A percentile compares a stretch with the other conserved stretches of the same genome.
Conservation (phyloP, 768 basidiomycete genomes). For the Polyporus arcularius region DNA sequence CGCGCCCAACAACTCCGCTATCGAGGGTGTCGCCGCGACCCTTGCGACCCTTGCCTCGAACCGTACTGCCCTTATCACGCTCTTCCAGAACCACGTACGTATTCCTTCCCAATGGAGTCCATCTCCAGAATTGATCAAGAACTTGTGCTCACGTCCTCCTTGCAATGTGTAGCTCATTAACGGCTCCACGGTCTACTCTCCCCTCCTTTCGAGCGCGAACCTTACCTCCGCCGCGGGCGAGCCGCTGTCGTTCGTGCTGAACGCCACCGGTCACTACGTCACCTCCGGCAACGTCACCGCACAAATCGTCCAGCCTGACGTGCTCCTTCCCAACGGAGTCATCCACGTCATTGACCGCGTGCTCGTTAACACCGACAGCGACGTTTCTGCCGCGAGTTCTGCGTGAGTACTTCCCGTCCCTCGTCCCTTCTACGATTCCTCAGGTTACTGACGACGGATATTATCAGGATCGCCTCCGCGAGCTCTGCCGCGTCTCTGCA, state of each 20-base stretch:
- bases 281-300: slow-evolving; percentile 48
- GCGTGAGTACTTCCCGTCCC: slow-evolving; percentile 44
- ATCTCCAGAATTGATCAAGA: neutral
- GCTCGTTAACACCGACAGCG: slow-evolving; percentile 44
- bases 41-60: slow-evolving; percentile 44
- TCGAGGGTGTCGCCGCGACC: slow-evolving; percentile 26
- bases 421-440: neutral
- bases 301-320: slow-evolving; percentile 56
- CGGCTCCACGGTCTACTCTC: slow-evolving; percentile 66
- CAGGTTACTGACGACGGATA: neutral
- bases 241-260: slow-evolving; percentile 49
- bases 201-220: slow-evolving; percentile 41
- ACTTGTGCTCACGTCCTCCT: neutral
- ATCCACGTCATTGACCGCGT: slow-evolving; percentile 62
- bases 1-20: slow-evolving; percentile 52
- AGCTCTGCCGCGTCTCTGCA: slow-evolving; percentile 42
- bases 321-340: slow-evolving; percentile 68
- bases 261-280: slow-evolving; percentile 61
- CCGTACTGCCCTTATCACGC: slow-evolving; percentile 40
- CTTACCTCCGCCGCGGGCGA: slow-evolving; percentile 61
- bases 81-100: slow-evolving; percentile 65
- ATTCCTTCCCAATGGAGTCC: neutral
- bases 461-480: slow-evolving; percentile 42
- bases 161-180: slow-evolving; percentile 54
- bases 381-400: slow-evolving; percentile 48